phyloP scores from a whole-genome alignment of 306 rosid genomes.

The Pterocarpus macrocarpus region DNA sequence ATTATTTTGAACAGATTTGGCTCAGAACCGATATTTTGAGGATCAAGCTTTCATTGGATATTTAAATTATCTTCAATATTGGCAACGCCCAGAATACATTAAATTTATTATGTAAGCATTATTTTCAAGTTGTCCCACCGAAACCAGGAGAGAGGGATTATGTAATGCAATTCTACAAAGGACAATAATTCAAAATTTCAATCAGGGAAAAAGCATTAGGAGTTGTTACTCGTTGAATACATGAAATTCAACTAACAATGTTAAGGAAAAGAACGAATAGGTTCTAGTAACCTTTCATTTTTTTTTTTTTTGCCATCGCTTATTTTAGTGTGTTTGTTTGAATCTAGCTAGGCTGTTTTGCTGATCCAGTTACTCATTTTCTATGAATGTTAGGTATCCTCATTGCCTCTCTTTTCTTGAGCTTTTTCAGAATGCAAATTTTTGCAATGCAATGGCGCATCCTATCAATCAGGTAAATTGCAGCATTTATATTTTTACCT shows the following conservation, averaged over 20 bases:
- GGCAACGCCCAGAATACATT: slow-evolving; percentile 92
- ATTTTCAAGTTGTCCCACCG: slow-evolving; percentile 21
- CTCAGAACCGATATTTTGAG: slow-evolving; percentile 93
- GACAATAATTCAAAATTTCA: no score
- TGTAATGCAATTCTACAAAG: not conserved
- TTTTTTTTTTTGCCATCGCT: not conserved
- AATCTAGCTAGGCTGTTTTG: slow-evolving; percentile 22
- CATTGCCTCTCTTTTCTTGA: slow-evolving; percentile 94
- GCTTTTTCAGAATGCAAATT: slow-evolving; percentile 89
- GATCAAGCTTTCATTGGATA: slow-evolving; percentile 97
- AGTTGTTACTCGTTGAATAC: no score
- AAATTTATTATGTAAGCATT: slow-evolving; percentile 85
- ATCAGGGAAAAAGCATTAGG: no score
- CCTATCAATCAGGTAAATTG: slow-evolving; percentile 82
- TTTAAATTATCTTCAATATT: slow-evolving; percentile 93
- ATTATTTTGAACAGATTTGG: slow-evolving; percentile 69
- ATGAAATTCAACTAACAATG: no score
- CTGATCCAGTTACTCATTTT: slow-evolving; percentile 15
- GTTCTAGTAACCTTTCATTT: not conserved
- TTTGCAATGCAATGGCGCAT: slow-evolving; percentile 98
- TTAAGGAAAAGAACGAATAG: no score
- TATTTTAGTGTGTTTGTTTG: slow-evolving; percentile 3
- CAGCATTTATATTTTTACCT: slow-evolving; percentile 22
- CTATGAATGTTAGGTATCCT: slow-evolving; percentile 75
- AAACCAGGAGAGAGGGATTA: slow-evolving; percentile 14